phyloP scores from a whole-genome alignment of 2,329 filamentous ascomycete genomes.

The Pseudogymnoascus sp. region DNA sequence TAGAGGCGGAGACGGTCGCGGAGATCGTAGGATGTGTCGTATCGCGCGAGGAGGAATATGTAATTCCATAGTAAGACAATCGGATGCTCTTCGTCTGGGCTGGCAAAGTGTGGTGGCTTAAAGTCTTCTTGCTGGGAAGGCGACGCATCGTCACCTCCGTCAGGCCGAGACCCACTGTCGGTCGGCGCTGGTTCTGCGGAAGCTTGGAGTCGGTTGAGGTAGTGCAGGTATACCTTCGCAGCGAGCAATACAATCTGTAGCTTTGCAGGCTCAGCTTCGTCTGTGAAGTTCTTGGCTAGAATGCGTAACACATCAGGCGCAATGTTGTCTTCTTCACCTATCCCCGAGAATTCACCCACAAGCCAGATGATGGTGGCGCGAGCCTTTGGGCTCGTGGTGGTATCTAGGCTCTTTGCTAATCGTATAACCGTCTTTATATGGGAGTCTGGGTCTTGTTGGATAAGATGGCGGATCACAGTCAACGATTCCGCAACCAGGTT shows the following conservation, averaged over 20 bases:
- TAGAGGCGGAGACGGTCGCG: constrained; percentile 87
- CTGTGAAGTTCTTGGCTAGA: constrained; percentile 73
- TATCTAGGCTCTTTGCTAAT: constrained; percentile 84
- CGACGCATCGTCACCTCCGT: constrained; percentile 19
- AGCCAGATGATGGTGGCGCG: constrained; percentile 96
- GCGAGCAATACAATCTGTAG: constrained; percentile 86
- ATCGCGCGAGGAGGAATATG: constrained; percentile 74
- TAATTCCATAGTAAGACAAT: constrained; percentile 79
- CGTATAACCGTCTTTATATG: constrained; percentile 82
- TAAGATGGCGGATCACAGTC: constrained; percentile 90
- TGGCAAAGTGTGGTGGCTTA: constrained; percentile 15
- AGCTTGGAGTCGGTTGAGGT: constrained; percentile 58
- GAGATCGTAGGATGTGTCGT: constrained; percentile 91
- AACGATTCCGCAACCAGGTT: constrained; percentile 85
- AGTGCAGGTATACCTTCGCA: constrained; percentile 93
- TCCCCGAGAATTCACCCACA: constrained; percentile 84
- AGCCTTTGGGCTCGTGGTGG: constrained; percentile 77
- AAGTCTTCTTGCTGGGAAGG: constrained; percentile 16
- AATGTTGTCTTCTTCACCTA: constrained; percentile 77
- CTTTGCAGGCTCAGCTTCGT: constrained; percentile 79
- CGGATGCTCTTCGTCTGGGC: constrained; percentile 46
- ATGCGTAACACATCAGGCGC: constrained; percentile 88
- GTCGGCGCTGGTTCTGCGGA: constrained; percentile 28
- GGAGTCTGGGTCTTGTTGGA: constrained; percentile 77
- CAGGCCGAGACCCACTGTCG: constrained; percentile 23